phyloP scores from a whole-genome alignment of 148 eudicot species.

The Nyssa sinensis region DNA sequence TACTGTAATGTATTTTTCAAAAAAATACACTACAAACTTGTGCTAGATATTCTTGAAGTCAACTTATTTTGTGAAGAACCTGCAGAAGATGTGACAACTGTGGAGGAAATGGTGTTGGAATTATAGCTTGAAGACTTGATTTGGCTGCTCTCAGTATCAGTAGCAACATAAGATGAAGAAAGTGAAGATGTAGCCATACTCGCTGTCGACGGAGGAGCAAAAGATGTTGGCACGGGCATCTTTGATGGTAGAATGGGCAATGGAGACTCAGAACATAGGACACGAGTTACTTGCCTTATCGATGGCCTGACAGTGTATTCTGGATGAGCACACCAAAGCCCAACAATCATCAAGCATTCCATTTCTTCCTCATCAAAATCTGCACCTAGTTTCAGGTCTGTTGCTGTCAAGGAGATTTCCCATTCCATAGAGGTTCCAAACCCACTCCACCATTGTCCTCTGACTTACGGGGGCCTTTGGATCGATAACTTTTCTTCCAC shows the following conservation, averaged over 20 bases:
- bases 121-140: background rate
- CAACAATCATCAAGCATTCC: slow-evolving; percentile 17
- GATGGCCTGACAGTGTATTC: slow-evolving; percentile 11
- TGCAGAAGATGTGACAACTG: background rate
- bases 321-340: slow-evolving; percentile 30
- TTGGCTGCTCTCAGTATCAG: background rate
- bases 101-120: background rate
- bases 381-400: background rate
- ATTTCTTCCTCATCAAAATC: slow-evolving; percentile 18
- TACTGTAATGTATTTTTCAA: too few relatives aligned
- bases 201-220: background rate
- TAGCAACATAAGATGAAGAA: background rate
- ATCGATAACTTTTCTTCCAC: slow-evolving; percentile 15
- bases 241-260: slow-evolving; percentile 4
- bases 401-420: slow-evolving; percentile 17
- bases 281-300: slow-evolving; percentile 14
- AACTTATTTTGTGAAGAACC: background rate
- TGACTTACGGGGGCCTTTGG: background rate
- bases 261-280: slow-evolving; percentile 15
- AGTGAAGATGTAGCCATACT: background rate
- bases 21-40: background rate
- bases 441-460: slow-evolving; percentile 9
- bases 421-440: slow-evolving; percentile 18
- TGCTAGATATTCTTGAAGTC: too few relatives aligned
- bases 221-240: slow-evolving; percentile 15